Conservation (phyloP, 1,284 basidiomycete genomes). For the Takashimella koratensis region DNA sequence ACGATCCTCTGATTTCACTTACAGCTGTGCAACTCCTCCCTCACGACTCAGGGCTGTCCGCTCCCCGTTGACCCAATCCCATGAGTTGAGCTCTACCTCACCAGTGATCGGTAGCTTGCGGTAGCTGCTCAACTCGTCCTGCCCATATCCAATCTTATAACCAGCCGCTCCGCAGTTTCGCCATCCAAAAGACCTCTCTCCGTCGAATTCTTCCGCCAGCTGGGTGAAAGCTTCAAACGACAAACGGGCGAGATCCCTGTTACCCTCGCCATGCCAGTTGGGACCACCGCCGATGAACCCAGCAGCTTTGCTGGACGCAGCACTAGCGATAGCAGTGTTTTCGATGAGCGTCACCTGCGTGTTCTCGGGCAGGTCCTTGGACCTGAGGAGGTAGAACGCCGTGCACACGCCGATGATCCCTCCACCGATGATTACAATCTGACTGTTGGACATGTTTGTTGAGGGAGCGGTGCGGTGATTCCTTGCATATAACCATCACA, state of each 20-base stretch:
- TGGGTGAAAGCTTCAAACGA: constrained; percentile 72
- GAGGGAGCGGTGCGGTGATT: too few species aligned
- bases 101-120: too few species aligned
- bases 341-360: constrained; percentile 62
- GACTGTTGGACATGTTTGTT: too few species aligned
- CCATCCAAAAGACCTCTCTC: constrained; percentile 68
- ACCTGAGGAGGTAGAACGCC: constrained; percentile 50
- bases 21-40: constrained; percentile 8
- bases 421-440: constrained; percentile 49
- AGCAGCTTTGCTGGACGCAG: constrained; percentile 79
- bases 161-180: not conserved
- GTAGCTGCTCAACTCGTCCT: too few species aligned
- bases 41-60: constrained; percentile 4
- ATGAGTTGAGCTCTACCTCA: too few species aligned
- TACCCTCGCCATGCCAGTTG: constrained; percentile 58
- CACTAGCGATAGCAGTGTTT: constrained; percentile 20
- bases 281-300: constrained; percentile 66
- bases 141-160: not conserved
- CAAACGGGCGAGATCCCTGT: constrained; percentile 58
- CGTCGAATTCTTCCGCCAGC: constrained; percentile 66
- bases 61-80: constrained; percentile 13
- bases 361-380: constrained; percentile 34
- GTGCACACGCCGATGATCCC: constrained; percentile 81
- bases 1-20: not conserved
- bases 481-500: too few species aligned